These are phyloP conservation scores for Colletotrichum siamense DNA, from an alignment of 2,329 filamentous ascomycete genomes.

Conservation along the genomic window DNA sequence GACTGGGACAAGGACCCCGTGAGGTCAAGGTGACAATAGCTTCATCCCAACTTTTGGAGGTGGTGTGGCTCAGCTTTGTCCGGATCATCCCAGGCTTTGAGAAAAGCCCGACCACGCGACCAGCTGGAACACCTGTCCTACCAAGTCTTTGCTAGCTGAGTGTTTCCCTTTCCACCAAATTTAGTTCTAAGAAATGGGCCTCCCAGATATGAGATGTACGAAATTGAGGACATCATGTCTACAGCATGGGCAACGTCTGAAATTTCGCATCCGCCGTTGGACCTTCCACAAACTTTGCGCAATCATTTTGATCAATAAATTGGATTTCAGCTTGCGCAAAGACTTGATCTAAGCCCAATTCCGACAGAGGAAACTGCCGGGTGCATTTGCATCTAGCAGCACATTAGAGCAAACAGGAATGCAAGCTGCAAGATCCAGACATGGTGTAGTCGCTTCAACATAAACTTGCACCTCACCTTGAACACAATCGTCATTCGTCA, in stretches of 20 bases:
- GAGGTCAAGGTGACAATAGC: slow-evolving; percentile 15
- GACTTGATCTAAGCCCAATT: not conserved
- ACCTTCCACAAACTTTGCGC: not conserved
- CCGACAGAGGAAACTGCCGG: not conserved
- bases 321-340: not conserved
- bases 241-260: not conserved
- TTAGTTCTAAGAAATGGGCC: not conserved
- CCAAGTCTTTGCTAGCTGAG: not conserved
- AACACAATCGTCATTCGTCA: not conserved
- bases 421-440: not conserved
- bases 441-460: not conserved
- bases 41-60: slow-evolving; percentile 17
- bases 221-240: not conserved
- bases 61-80: slow-evolving; percentile 20
- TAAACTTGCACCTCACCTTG: not conserved
- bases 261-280: not conserved
- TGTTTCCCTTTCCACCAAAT: not conserved
- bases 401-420: not conserved
- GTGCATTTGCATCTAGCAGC: not conserved
- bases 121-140: not conserved
- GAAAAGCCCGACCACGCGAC: slow-evolving; percentile 9
- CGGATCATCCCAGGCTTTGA: not conserved
- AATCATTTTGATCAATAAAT: not conserved
- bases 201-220: not conserved
- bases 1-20: slow-evolving; percentile 17